phyloP scores from a whole-genome alignment of 2,329 filamentous ascomycete species.

The Cadophora luteo-olivacea region DNA sequence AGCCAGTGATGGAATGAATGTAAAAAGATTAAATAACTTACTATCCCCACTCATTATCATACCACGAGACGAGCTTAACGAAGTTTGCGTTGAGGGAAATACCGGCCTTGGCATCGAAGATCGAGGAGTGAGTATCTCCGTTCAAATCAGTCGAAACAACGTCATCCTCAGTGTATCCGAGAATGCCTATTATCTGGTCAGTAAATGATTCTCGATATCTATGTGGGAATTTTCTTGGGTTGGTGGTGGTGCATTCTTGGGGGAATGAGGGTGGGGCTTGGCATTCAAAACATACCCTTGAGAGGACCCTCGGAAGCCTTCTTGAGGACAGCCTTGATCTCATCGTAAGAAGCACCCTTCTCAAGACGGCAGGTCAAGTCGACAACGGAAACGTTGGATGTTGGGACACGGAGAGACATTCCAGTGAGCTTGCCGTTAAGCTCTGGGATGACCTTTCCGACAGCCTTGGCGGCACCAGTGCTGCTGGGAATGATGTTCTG shows the following conservation, averaged over 20 bases:
- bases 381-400: constrained; percentile 98
- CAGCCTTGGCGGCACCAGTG: constrained; percentile 99
- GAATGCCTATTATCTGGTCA: constrained; percentile 65
- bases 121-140: constrained; percentile 92
- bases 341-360: constrained; percentile 85
- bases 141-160: constrained; percentile 93
- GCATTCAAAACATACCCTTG: constrained; percentile 69
- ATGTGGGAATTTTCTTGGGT: not conserved
- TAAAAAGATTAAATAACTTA: not conserved
- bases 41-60: constrained; percentile 98
- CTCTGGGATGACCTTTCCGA: constrained; percentile 98
- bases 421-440: constrained; percentile 99
- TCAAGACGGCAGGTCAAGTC: constrained; percentile 94
- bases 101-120: constrained; percentile 99
- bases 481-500: constrained; percentile 99
- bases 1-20: not conserved
- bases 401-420: constrained; percentile 99
- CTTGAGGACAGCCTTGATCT: constrained; percentile 95
- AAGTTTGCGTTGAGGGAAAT: constrained; percentile 99
- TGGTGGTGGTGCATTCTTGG: not conserved
- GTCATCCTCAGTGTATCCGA: constrained; percentile 96
- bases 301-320: constrained; percentile 81
- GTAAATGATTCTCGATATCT: constrained; percentile 16
- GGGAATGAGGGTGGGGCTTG: not conserved
- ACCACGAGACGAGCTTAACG: constrained; percentile 98